Conservation (phyloP, 805 yeast species). For the Blastobotrys americana region DNA sequence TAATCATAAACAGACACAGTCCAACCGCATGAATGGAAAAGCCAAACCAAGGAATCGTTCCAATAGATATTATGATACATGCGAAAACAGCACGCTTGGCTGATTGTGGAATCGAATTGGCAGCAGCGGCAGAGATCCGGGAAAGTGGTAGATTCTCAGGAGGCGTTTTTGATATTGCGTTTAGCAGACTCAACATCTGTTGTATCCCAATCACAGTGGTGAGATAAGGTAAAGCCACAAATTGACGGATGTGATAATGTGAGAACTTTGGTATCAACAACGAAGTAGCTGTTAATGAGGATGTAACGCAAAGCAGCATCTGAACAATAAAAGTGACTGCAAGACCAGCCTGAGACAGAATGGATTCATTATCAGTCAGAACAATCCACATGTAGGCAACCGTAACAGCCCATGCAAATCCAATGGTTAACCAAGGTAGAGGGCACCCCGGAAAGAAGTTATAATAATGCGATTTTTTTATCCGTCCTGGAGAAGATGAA, state of each 20-base stretch:
- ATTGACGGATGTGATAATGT: slow-evolving; percentile 34
- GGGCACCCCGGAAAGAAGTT: slow-evolving; percentile 19
- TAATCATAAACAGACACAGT: slow-evolving; percentile 40
- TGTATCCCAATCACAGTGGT: slow-evolving; percentile 40
- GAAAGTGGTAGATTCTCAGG: slow-evolving; percentile 37
- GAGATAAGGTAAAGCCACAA: slow-evolving; percentile 34
- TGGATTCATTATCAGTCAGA: slow-evolving; percentile 36
- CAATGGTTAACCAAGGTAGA: slow-evolving; percentile 19
- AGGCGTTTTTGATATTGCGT: slow-evolving; percentile 35
- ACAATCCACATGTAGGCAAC: slow-evolving; percentile 33
- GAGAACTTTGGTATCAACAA: slow-evolving; percentile 30
- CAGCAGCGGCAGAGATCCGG: slow-evolving; percentile 34
- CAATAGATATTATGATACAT: slow-evolving; percentile 23
- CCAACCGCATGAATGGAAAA: slow-evolving; percentile 30
- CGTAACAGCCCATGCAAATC: slow-evolving; percentile 26
- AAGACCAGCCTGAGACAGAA: slow-evolving; percentile 43
- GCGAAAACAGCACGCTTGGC: slow-evolving; percentile 32
- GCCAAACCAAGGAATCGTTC: slow-evolving; percentile 10
- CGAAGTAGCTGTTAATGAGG: slow-evolving; percentile 40
- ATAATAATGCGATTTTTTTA: slow-evolving; percentile 4
- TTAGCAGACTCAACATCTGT: slow-evolving; percentile 42
- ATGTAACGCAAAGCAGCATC: slow-evolving; percentile 32
- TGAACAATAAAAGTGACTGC: slow-evolving; percentile 40
- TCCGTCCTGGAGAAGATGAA: too few relatives aligned
- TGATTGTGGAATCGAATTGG: slow-evolving; percentile 35